These are phyloP conservation scores for Euphorbia corollata DNA, from an alignment of 441 rosid genomes.

Conservation along the genomic window DNA sequence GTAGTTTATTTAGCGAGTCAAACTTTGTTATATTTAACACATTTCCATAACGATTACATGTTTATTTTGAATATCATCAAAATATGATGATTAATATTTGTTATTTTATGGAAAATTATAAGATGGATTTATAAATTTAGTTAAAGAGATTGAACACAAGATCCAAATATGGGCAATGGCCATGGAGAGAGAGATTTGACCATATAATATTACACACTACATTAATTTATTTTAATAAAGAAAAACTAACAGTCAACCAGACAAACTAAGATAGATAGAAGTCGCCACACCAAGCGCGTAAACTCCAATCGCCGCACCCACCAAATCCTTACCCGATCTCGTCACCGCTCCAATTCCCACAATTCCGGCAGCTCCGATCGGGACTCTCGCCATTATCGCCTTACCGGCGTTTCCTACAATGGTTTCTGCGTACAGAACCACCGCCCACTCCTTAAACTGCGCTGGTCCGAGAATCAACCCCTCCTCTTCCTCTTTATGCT, in stretches of 20 bases:
- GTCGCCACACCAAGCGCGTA: constrained; percentile 74
- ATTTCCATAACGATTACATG: too few species aligned
- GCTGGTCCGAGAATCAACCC: constrained; percentile 31
- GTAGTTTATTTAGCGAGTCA: too few species aligned
- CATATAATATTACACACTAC: too few species aligned
- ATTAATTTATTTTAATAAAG: neutral
- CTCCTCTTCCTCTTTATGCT: constrained; percentile 12
- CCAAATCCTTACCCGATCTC: constrained; percentile 38
- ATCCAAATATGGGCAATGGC: too few species aligned
- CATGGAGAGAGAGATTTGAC: too few species aligned
- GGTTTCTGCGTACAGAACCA: constrained; percentile 46
- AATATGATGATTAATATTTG: too few species aligned
- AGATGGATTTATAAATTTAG: too few species aligned
- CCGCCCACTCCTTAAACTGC: constrained; percentile 64
- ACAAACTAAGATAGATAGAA: constrained; percentile 56
- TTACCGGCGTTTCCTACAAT: constrained; percentile 56
- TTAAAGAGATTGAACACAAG: too few species aligned
- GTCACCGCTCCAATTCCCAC: constrained; percentile 59
- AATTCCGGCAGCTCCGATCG: constrained; percentile 64
- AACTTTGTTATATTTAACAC: too few species aligned
- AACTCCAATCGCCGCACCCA: constrained; percentile 61
- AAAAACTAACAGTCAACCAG: constrained; percentile 25
- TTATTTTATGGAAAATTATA: too few species aligned
- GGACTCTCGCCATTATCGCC: constrained; percentile 49
- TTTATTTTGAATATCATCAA: too few species aligned